Evolutionary conservation across 2,329 filamentous ascomycete species (phyloP), one percentile per base, ranked within the genome.

Genomic region (Thielaviopsis euricoi): DNA sequence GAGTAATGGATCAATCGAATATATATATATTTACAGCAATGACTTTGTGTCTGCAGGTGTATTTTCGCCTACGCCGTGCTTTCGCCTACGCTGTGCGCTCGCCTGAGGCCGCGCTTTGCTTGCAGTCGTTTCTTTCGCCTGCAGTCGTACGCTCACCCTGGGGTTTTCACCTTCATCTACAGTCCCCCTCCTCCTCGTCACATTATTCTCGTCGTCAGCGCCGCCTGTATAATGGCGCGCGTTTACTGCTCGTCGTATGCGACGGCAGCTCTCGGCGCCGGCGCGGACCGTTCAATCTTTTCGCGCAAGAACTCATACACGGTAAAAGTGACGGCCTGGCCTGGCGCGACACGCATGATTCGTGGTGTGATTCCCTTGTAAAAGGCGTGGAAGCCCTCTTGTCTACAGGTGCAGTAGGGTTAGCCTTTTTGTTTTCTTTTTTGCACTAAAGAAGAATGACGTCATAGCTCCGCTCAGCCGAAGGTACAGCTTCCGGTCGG

Each of bases 281-380:
- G 60, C 15, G 53, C 55, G 23, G 61, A 61, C 66, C 72, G 75
- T 73, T 90, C 86, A 62, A 90, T 71, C 71, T 81, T 83, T 61
- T 83, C 80, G 73, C 83, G 87, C 61, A 90, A 72, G 69, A 69
- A 89, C 70, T 90, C 86, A 70, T 90, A 90, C 63, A 90, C 86
- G 71, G 81, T 85, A 61, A 85, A 85, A 3, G 82, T 85, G 57
- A 85, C 82, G 60, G 82, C 93, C 76, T 98, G 93, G 52, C 93
- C 93, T 7, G 93, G 93, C 25, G 93, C 93, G 57, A 98, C 93
- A 67, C 93, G 83, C 89, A 97, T 97, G 64, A 98, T 87, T 65
- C 93, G 82, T 6, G 93, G 93, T 52, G 93, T 98, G 72, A 98
- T 98, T 66, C 93, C 93, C 79, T 97, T 97, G 78, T 95, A 98